A percentile compares a stretch with the other conserved stretches of the same genome.
Evolutionary conservation across 2,329 filamentous ascomycete genomes (phyloP).

Genomic region (Sarocladium brachiariae): DNA sequence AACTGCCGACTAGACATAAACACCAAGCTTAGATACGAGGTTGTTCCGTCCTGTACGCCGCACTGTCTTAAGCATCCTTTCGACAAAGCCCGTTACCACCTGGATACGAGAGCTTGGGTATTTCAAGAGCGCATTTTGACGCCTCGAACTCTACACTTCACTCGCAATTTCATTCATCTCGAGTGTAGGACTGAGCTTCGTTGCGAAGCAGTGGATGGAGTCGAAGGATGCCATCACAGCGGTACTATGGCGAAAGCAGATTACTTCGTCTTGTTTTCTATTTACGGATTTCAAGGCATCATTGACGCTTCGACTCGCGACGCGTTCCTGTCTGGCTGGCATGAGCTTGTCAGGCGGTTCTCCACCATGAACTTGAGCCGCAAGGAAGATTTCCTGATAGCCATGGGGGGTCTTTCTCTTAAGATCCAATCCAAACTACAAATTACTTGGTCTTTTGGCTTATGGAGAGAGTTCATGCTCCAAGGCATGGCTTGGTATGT

Average conservation of each 20-base stretch:
- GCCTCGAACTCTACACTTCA: conserved; percentile 4
- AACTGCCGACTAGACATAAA: conserved; percentile 2
- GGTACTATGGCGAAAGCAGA: not conserved
- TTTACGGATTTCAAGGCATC: not conserved
- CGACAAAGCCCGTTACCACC: conserved; percentile 4
- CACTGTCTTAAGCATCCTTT: conserved; percentile 5
- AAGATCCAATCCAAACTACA: not conserved
- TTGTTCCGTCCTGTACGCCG: conserved; percentile 6
- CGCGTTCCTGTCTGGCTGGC: not conserved
- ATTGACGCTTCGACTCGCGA: not conserved
- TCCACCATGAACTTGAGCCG: conserved; percentile 4
- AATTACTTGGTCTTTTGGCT: not conserved
- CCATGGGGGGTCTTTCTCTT: not conserved
- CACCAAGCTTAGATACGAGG: not conserved
- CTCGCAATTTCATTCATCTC: conserved; percentile 8
- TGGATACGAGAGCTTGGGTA: conserved; percentile 7
- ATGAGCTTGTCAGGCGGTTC: conserved; percentile 1
- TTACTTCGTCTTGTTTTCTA: conserved; percentile 4
- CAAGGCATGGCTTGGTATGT: conserved; percentile 4
- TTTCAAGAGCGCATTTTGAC: conserved; percentile 7
- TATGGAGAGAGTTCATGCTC: conserved; percentile 3
- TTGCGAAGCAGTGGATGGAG: not conserved
- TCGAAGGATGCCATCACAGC: conserved; percentile 1
- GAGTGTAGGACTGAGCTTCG: conserved; percentile 6
- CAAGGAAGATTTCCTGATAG: not conserved